These are phyloP conservation scores for Graphilbum fragrans DNA, from an alignment of 2,329 filamentous ascomycete species.

Conservation along the genomic window DNA sequence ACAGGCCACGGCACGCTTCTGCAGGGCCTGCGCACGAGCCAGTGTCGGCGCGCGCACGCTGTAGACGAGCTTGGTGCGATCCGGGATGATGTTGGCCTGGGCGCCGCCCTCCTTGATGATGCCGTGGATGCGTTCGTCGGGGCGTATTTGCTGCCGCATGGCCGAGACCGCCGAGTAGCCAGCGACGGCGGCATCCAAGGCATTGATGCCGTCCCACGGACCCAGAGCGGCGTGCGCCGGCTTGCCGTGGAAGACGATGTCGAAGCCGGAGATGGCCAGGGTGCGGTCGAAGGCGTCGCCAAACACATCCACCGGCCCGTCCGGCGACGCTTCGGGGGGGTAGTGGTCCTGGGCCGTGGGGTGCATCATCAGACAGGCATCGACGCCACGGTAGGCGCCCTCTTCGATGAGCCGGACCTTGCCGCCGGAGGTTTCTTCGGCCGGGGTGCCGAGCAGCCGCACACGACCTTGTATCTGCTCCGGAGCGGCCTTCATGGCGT, in stretches of 20 bases:
- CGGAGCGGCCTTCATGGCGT: conserved; percentile 12
- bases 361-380: conserved; percentile 28
- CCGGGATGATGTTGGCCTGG: conserved; percentile 23
- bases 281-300: conserved; percentile 17
- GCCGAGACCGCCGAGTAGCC: conserved; percentile 25
- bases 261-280: too few species aligned
- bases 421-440: conserved; percentile 28
- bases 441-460: conserved; percentile 26
- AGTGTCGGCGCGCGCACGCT: conserved; percentile 28
- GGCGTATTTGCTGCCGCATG: conserved; percentile 33
- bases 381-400: conserved; percentile 25
- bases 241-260: conserved; percentile 28
- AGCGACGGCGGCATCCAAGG: conserved; percentile 30
- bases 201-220: conserved; percentile 36
- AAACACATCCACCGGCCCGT: conserved; percentile 7
- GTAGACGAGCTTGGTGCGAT: conserved; percentile 28
- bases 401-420: conserved; percentile 30
- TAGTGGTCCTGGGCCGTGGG: conserved; percentile 11
- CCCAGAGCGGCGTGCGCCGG: conserved; percentile 31
- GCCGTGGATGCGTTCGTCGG: conserved; percentile 36
- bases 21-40: conserved; percentile 19
- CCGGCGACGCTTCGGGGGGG: background rate
- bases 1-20: conserved; percentile 18
- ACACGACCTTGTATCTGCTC: conserved; percentile 14
- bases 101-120: conserved; percentile 27